A percentile compares a stretch with the other conserved stretches of the same genome.
Conservation (phyloP, 176 grass and related monocot species). For the Bonia amplexicaulis region DNA sequence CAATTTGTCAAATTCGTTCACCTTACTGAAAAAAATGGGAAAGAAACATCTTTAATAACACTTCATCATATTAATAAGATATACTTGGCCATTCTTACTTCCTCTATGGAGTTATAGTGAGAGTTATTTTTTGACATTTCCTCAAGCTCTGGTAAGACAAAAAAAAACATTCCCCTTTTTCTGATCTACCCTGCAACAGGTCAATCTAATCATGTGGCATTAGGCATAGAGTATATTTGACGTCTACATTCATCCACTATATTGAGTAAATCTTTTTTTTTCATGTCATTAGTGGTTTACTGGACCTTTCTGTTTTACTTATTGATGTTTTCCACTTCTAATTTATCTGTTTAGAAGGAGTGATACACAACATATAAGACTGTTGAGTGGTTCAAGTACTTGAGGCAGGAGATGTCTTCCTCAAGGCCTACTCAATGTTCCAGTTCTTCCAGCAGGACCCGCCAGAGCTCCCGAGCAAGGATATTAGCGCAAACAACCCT, state of each 20-base stretch:
- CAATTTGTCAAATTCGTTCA: not conserved
- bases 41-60: not conserved
- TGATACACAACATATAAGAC: not conserved
- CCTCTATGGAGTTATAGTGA: not conserved
- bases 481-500: constrained; percentile 81
- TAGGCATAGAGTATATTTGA: not conserved
- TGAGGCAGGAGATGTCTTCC: constrained; percentile 56
- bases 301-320: constrained; percentile 11
- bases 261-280: not conserved
- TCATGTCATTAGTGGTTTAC: not conserved
- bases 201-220: not conserved
- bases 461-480: constrained; percentile 54
- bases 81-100: not conserved
- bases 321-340: not conserved
- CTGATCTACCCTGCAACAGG: not conserved
- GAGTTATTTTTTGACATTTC: not conserved
- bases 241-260: not conserved
- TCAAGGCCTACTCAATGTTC: constrained; percentile 43
- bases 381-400: constrained; percentile 4
- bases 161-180: not conserved
- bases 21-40: not conserved
- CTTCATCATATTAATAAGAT: not conserved
- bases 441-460: constrained; percentile 47
- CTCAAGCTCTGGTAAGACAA: not conserved
- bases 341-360: constrained; percentile 9